phyloP scores from a whole-genome alignment of 176 grass and related monocot genomes.

The Rhynchospora tenuis region DNA sequence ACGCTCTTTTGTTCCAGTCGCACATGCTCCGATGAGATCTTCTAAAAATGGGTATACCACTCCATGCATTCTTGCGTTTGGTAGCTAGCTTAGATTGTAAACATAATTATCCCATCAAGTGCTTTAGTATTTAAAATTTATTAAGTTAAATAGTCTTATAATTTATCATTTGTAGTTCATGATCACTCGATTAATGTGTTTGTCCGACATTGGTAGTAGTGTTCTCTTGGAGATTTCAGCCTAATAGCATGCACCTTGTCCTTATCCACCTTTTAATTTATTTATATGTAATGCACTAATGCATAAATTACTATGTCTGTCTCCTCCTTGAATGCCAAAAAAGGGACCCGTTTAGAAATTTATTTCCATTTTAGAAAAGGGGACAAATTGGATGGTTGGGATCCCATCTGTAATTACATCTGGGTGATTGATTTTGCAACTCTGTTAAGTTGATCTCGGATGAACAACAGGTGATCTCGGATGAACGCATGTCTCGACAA shows the following conservation, averaged over 20 bases:
- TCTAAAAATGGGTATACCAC: neutral
- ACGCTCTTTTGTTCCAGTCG: neutral
- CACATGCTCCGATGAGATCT: neutral
- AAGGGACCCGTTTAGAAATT: neutral
- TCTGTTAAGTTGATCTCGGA: neutral
- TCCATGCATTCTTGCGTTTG: neutral
- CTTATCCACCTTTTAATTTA: neutral
- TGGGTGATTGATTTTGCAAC: neutral
- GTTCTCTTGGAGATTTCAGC: neutral
- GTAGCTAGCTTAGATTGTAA: neutral
- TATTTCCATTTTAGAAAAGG: neutral
- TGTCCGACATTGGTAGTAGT: neutral
- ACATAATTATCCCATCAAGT: neutral
- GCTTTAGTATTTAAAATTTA: neutral
- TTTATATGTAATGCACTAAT: neutral
- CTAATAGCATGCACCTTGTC: slow-evolving; percentile 14
- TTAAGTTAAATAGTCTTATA: neutral
- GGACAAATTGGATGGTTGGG: neutral
- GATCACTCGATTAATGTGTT: slow-evolving; percentile 4
- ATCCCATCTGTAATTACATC: neutral
- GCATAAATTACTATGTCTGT: neutral
- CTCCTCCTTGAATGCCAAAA: neutral
- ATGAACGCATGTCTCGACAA: too few relatives aligned
- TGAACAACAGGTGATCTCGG: too few relatives aligned
- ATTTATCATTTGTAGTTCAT: neutral